Percentiles rank a stretch among this genome's conserved stretches.
phyloP scores from a whole-genome alignment of 2,329 filamentous ascomycete genomes.

The Phialemonium atrogriseum region DNA sequence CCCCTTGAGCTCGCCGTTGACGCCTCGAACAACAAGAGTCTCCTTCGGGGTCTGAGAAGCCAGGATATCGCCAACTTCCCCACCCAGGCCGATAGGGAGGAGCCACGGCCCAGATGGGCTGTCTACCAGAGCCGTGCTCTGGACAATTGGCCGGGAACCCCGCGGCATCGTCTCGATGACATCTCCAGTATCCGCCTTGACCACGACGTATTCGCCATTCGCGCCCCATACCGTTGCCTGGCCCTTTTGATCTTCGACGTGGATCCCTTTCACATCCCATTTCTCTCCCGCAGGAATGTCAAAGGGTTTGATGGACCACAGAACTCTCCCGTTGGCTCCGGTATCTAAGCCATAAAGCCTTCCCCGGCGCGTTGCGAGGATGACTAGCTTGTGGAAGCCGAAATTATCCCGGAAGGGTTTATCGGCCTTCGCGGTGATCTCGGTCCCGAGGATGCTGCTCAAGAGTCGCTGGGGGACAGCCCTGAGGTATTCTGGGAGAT shows the following conservation, averaged over 20 bases:
- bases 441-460: conserved; percentile 53
- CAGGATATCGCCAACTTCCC: conserved; percentile 38
- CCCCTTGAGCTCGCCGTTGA: conserved; percentile 43
- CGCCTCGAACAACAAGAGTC: conserved; percentile 44
- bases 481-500: conserved; percentile 66
- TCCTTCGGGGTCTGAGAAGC: conserved; percentile 39
- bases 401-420: conserved; percentile 64
- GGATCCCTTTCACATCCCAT: conserved; percentile 62
- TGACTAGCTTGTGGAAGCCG: conserved; percentile 78
- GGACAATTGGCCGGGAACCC: conserved; percentile 29
- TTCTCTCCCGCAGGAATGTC: conserved; percentile 44
- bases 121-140: conserved; percentile 43
- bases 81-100: conserved; percentile 42
- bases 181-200: conserved; percentile 45
- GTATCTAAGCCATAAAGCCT: conserved; percentile 74
- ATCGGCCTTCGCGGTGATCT: conserved; percentile 31
- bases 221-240: conserved; percentile 50
- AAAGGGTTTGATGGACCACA: conserved; percentile 65
- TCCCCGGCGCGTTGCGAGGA: conserved; percentile 73
- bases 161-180: conserved; percentile 34
- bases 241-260: conserved; percentile 48
- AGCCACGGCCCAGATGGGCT: conserved; percentile 44
- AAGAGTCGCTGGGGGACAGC: conserved; percentile 61
- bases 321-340: conserved; percentile 61
- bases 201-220: conserved; percentile 53